Base-by-base conservation (phyloP, 2,329 filamentous ascomycete species). In the Penicillium sp. region DNA sequence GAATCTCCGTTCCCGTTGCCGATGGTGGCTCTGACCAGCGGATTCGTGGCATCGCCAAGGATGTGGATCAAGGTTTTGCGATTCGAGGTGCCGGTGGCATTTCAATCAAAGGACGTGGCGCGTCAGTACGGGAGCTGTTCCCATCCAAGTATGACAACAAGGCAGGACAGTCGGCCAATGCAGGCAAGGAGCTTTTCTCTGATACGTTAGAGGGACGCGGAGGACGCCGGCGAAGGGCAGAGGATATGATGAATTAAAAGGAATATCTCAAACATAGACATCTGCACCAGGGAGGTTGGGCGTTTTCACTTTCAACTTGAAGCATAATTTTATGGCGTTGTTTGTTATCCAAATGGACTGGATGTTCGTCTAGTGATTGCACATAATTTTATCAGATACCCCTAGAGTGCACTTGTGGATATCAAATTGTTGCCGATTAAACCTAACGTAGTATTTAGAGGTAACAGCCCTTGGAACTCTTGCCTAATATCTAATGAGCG, bases 31-130 rank as follows among this genome's bases (percentile, higher is more conserved):
- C 66, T n/a, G 73, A 70, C n/a, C 57, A 58, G 48, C 59, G 60
- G 19, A 75, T 71, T 26, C 65, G 59, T 24, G 74, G 78, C 57
- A 67, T 77, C 10, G 77, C 77, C 62, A 77, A 75, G 68, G 63
- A 74, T 76, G 76, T 74, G 53, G 68, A 73, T 35, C 68, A 69
- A 57, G 75, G 72, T 4, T 68, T 71, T 56, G 71, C 70, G 21
- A 74, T 77, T 49, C 74, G 77, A 10, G 72, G 75, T 33, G 70
- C 79, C 29, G 76, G 77, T 24, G 85, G 82, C 1, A 82, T 90
- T 60, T 78, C 81, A 11, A 91, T 91, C 70, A 91, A 89, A 68
- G 89, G 89, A 66, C 88, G 86, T 64, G 86, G 87, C 2, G 78
- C 80, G 2, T 85, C 84, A 7, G 82, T 80, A 2, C 87, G 84